These are phyloP conservation scores for Xylaria telfairii DNA, from an alignment of 495 filamentous ascomycete genomes.

Conservation along the genomic window DNA sequence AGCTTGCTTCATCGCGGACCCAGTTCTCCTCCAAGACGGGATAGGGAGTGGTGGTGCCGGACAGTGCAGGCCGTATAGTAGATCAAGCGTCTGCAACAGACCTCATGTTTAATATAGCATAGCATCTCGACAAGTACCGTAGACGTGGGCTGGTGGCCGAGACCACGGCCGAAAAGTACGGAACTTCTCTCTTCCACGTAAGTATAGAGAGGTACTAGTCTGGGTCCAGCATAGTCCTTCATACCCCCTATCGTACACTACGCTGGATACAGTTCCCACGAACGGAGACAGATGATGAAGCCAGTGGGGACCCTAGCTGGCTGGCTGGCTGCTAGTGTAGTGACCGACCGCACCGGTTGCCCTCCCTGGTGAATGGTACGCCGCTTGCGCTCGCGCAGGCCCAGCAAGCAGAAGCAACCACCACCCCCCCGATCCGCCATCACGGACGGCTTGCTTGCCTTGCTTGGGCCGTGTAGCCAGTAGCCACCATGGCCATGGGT, in stretches of 20 bases:
- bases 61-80: conserved; percentile 7
- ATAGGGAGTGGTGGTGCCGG: background rate
- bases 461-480: conserved; percentile 33
- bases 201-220: conserved; percentile 11
- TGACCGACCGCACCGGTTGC: conserved; percentile 19
- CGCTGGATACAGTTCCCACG: background rate
- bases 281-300: conserved; percentile 20
- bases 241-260: conserved; percentile 15
- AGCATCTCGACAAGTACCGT: conserved; percentile 14
- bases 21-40: background rate
- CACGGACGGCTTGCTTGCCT: conserved; percentile 32
- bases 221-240: conserved; percentile 8
- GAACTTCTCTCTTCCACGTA: background rate
- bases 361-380: conserved; percentile 21
- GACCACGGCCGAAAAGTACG: background rate
- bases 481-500: conserved; percentile 30
- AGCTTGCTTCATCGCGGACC: conserved; percentile 4
- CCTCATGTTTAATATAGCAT: conserved; percentile 16
- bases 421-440: conserved; percentile 39
- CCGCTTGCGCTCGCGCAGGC: conserved; percentile 18
- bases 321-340: conserved; percentile 27
- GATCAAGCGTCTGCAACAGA: conserved; percentile 7
- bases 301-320: conserved; percentile 18
- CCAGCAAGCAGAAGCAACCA: conserved; percentile 21
- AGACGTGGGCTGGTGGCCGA: background rate